These are phyloP conservation scores for Colletotrichum lini DNA, from an alignment of 2,329 filamentous ascomycete species.

Conservation along the genomic window DNA sequence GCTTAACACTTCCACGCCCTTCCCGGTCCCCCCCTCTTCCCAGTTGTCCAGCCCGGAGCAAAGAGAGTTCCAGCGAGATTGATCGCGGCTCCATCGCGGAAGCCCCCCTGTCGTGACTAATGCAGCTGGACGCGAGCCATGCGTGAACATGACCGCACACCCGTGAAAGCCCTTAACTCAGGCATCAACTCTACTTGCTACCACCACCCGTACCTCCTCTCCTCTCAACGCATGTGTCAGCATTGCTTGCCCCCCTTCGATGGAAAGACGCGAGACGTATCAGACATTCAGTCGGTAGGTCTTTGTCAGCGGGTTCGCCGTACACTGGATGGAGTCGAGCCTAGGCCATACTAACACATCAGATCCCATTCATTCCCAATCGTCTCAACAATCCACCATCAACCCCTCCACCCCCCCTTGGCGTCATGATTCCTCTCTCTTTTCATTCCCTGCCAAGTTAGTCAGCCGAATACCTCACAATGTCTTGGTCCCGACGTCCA, in stretches of 20 bases:
- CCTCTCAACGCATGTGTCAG: not conserved
- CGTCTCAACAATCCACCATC: not conserved
- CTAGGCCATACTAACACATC: not conserved
- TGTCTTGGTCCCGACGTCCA: too few species aligned
- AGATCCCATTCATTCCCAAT: not conserved
- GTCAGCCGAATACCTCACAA: too few species aligned
- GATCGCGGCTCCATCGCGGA: not conserved
- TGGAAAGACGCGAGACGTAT: not conserved
- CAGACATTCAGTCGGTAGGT: not conserved
- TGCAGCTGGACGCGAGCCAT: too few species aligned
- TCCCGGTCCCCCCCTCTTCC: not conserved
- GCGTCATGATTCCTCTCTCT: not conserved
- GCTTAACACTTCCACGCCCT: not conserved
- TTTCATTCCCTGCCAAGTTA: not conserved
- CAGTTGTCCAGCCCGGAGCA: not conserved
- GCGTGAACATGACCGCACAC: too few species aligned
- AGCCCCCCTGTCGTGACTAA: too few species aligned
- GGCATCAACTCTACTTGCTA: not conserved
- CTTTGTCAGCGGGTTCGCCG: not conserved
- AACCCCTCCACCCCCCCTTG: too few species aligned
- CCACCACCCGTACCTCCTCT: too few species aligned
- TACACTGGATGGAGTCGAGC: not conserved
- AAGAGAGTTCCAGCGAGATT: constrained; percentile 22
- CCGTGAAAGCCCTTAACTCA: too few species aligned
- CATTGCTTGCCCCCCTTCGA: not conserved